These are phyloP conservation scores for Vigna mungo DNA, from an alignment of 306 rosid genomes.

Conservation along the genomic window DNA sequence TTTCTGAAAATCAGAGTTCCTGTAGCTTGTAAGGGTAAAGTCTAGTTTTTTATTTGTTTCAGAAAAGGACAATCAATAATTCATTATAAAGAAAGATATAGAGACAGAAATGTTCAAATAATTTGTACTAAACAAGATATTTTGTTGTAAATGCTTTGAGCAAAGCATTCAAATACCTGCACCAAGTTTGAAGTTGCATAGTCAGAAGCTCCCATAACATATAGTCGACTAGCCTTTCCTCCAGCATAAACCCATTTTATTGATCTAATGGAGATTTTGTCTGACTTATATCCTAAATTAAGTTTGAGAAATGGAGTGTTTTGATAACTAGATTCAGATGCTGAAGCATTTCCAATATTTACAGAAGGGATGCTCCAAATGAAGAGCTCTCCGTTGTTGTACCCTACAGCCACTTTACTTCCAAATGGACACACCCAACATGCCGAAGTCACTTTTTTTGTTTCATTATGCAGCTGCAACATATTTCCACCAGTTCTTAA, in stretches of 20 bases:
- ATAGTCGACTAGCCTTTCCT: constrained; percentile 85
- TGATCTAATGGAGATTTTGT: constrained; percentile 73
- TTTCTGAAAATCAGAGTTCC: constrained; percentile 33
- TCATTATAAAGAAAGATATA: constrained; percentile 1
- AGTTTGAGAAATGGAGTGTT: constrained; percentile 74
- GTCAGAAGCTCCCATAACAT: constrained; percentile 73
- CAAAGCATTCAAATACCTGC: constrained; percentile 65
- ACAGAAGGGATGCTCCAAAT: constrained; percentile 74
- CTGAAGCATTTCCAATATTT: constrained; percentile 48
- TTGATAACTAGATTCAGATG: constrained; percentile 53
- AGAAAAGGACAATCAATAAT: constrained; percentile 17
- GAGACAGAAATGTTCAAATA: constrained; percentile 12
- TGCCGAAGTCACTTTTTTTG: constrained; percentile 78
- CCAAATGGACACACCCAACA: constrained; percentile 94
- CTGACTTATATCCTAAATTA: constrained; percentile 84
- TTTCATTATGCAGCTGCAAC: constrained; percentile 62
- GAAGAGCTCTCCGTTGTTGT: constrained; percentile 84
- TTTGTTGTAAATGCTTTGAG: neutral
- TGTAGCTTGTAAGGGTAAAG: neutral
- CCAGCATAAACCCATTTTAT: constrained; percentile 79
- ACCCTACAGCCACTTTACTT: constrained; percentile 83
- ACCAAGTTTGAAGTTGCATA: constrained; percentile 59
- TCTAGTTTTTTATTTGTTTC: neutral
- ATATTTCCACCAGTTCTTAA: constrained; percentile 73
- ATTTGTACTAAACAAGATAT: constrained; percentile 12